phyloP scores from a whole-genome alignment of 176 grass and related monocot species.

The Zoysia japonica region DNA sequence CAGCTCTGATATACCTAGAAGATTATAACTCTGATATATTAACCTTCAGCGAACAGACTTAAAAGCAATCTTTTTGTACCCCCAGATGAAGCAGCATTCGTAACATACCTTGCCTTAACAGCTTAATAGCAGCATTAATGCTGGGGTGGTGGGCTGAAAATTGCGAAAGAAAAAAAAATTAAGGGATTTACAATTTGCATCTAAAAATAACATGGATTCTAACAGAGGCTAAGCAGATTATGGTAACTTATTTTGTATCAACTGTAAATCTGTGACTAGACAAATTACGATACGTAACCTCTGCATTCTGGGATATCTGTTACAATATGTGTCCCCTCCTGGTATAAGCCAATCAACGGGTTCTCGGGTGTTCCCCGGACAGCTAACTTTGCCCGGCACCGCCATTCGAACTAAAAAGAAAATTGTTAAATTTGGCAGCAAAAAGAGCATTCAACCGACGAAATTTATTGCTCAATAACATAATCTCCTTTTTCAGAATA shows the following conservation, averaged over 20 bases:
- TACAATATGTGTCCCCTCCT: slow-evolving; percentile 86
- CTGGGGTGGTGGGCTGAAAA: slow-evolving; percentile 88
- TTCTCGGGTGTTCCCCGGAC: slow-evolving; percentile 76
- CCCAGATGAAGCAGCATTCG: slow-evolving; percentile 23
- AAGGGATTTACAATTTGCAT: slow-evolving; percentile 11
- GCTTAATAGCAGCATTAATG: slow-evolving; percentile 82
- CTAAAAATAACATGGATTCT: neutral
- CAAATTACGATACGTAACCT: slow-evolving; percentile 47
- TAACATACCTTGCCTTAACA: slow-evolving; percentile 73
- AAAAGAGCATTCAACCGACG: slow-evolving; percentile 8
- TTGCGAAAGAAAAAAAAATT: slow-evolving; percentile 22
- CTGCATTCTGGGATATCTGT: slow-evolving; percentile 83
- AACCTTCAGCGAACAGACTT: neutral
- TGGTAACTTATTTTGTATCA: neutral
- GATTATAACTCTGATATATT: slow-evolving; percentile 34
- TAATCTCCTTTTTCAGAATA: neutral
- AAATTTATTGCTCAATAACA: slow-evolving; percentile 7
- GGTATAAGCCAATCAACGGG: slow-evolving; percentile 79
- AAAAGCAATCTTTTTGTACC: neutral
- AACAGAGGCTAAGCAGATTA: neutral
- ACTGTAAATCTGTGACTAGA: neutral
- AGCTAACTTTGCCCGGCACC: slow-evolving; percentile 90
- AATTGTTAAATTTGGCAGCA: neutral
- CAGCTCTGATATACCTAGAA: slow-evolving; percentile 84
- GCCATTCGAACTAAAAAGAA: slow-evolving; percentile 76